Percentiles rank a stretch among this genome's conserved stretches.
Evolutionary conservation across 163 green algal genomes (phyloP).

Genomic region (Scenedesmus sp.): DNA sequence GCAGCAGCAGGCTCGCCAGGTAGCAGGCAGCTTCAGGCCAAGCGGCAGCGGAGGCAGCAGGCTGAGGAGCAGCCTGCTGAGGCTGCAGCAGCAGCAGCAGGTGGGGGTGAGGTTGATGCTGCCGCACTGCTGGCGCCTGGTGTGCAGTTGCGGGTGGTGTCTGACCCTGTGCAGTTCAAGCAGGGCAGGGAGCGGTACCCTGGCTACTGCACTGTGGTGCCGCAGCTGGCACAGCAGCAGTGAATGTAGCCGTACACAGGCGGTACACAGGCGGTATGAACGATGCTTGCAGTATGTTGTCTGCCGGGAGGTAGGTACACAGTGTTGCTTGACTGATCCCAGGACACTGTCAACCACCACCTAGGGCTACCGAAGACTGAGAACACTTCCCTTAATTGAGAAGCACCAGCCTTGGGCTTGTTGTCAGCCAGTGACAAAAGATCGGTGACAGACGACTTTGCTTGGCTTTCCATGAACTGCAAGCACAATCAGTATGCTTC

Average conservation of each 20-base stretch:
- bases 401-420: too few relatives aligned
- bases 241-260: neutral
- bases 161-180: conserved; percentile 4
- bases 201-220: conserved; percentile 29
- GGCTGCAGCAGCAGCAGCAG: conserved; percentile 24
- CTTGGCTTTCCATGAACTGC: too few relatives aligned
- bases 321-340: too few relatives aligned
- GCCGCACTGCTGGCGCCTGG: neutral
- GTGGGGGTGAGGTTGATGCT: neutral
- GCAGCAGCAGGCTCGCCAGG: neutral
- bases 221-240: conserved; percentile 7
- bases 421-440: too few relatives aligned
- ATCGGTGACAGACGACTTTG: too few relatives aligned
- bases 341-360: too few relatives aligned
- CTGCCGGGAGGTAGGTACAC: too few relatives aligned
- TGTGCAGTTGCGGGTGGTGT: neutral
- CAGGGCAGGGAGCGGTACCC: neutral
- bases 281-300: too few relatives aligned
- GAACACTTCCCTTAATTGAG: too few relatives aligned
- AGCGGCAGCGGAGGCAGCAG: neutral
- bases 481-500: too few relatives aligned
- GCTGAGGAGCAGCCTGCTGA: conserved; percentile 8
- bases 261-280: too few relatives aligned
- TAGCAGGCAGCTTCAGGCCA: neutral
- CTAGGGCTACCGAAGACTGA: too few relatives aligned